Conservation (phyloP, 2,329 filamentous ascomycete species). For the Fusarium denticulatum region DNA sequence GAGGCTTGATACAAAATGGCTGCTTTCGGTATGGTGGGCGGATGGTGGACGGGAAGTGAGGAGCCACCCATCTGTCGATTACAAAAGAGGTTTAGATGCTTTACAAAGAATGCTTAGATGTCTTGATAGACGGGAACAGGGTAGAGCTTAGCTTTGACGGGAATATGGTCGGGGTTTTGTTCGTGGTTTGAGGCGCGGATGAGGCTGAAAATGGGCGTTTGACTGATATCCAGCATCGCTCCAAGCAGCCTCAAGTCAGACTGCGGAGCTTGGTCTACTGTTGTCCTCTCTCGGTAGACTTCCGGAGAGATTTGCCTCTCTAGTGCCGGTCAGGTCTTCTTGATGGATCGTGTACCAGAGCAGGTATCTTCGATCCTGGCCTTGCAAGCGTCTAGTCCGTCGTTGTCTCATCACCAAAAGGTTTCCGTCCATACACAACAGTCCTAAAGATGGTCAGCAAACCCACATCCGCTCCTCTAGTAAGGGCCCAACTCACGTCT, state of each 20-base stretch:
- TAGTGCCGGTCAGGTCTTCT: neutral
- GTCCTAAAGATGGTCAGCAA: slow-evolving; percentile 13
- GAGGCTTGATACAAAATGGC: neutral
- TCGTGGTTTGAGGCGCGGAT: neutral
- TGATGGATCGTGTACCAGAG: neutral
- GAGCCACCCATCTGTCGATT: neutral
- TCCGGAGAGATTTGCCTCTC: neutral
- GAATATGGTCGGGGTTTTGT: neutral
- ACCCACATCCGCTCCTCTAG: neutral
- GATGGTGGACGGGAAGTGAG: neutral
- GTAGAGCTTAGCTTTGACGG: neutral
- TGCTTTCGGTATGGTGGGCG: neutral
- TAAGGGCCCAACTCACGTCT: slow-evolving; percentile 17
- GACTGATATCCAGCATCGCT: neutral
- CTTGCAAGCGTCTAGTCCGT: neutral
- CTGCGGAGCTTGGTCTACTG: neutral
- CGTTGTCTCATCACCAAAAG: neutral
- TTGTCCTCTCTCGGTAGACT: neutral
- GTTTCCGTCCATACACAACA: slow-evolving; percentile 33
- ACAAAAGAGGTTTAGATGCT: neutral
- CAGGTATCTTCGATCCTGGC: neutral
- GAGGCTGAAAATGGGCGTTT: neutral
- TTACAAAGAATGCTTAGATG: too few species aligned
- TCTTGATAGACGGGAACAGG: too few species aligned
- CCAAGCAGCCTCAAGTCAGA: neutral